Percentiles rank a stretch among this genome's conserved stretches.
phyloP scores from a whole-genome alignment of 192 early-diverging fungal genomes.

The Coemansia sp. region DNA sequence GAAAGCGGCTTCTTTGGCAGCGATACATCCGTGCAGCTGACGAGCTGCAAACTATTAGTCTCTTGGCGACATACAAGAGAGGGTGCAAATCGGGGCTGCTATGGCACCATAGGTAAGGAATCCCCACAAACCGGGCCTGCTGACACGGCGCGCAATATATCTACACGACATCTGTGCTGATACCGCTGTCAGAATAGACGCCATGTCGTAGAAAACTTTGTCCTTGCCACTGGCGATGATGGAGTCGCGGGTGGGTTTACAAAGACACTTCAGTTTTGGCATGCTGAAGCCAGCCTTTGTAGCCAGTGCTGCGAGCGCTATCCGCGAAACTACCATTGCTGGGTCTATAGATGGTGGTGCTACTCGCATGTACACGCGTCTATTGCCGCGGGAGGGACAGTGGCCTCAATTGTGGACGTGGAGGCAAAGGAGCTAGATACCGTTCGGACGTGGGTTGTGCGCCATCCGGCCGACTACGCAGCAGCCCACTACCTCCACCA shows the following conservation, averaged over 20 bases:
- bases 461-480: conserved; percentile 40
- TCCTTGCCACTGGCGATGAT: too few relatives aligned
- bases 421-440: neutral
- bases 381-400: neutral
- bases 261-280: conserved; percentile 5
- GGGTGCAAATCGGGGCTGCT: conserved; percentile 29
- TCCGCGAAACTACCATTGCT: conserved; percentile 46
- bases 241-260: too few relatives aligned
- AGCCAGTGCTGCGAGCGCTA: conserved; percentile 13
- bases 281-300: conserved; percentile 10
- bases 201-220: too few relatives aligned
- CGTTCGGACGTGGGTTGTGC: conserved; percentile 9
- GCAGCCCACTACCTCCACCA: conserved; percentile 37
- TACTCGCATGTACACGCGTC: neutral
- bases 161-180: too few relatives aligned
- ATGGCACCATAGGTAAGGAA: conserved; percentile 43
- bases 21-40: neutral
- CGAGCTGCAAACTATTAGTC: conserved; percentile 10
- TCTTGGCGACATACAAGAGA: conserved; percentile 31
- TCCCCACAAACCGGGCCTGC: too few relatives aligned
- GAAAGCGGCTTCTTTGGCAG: conserved; percentile 14
- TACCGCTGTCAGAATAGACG: too few relatives aligned
- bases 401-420: neutral
- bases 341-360: conserved; percentile 46
- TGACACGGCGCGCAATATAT: too few relatives aligned